A percentile compares a stretch with the other conserved stretches of the same genome.
Conservation (phyloP, 805 yeast genomes). For the Hanseniaspora singularis region DNA sequence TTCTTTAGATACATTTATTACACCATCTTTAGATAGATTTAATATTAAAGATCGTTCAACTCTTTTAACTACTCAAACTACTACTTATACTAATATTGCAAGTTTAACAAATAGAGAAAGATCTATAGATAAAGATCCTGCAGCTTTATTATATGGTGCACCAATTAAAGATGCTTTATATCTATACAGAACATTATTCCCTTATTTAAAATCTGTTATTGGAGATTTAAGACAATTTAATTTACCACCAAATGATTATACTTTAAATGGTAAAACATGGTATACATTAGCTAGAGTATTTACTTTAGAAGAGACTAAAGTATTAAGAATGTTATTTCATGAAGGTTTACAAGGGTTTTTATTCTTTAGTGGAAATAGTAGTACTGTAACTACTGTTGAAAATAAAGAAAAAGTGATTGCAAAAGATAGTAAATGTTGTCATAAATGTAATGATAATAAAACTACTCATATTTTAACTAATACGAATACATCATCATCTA, state of each 20-base stretch:
- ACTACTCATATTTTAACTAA: too few relatives aligned
- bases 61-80: conserved; percentile 42
- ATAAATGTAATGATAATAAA: too few relatives aligned
- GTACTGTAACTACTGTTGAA: too few relatives aligned
- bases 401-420: background rate
- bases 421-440: conserved; percentile 27
- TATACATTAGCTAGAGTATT: conserved; percentile 75
- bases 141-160: conserved; percentile 29
- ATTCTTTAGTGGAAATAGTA: conserved; percentile 51
- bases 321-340: conserved; percentile 63
- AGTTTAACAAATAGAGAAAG: conserved; percentile 13
- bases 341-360: conserved; percentile 74
- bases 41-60: conserved; percentile 44
- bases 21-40: conserved; percentile 29
- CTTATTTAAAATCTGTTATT: conserved; percentile 78
- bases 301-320: conserved; percentile 67
- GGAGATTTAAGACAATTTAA: conserved; percentile 82
- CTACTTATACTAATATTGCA: conserved; percentile 25
- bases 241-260: conserved; percentile 55
- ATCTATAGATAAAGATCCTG: conserved; percentile 12
- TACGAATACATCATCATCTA: too few relatives aligned
- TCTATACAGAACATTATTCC: conserved; percentile 75
- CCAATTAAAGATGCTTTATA: conserved; percentile 81
- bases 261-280: conserved; percentile 52
- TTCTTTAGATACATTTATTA: conserved; percentile 19